Percentiles rank a stretch among this genome's conserved stretches.
Conservation (phyloP, 257 asterid genomes). For the Nicotiana obtusifolia region DNA sequence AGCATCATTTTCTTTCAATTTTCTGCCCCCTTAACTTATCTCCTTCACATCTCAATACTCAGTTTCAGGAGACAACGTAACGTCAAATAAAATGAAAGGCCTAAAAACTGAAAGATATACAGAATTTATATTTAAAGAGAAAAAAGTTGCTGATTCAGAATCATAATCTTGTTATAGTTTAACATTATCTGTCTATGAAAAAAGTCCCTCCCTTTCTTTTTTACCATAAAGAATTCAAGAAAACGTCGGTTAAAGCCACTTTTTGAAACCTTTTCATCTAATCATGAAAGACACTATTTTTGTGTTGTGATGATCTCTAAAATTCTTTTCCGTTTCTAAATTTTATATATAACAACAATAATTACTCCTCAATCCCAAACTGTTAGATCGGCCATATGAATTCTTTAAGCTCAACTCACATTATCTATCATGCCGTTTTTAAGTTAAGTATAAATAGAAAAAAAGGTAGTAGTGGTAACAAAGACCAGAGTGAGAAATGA, state of each 20-base stretch:
- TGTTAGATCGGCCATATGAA: too few relatives aligned
- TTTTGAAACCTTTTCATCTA: background rate
- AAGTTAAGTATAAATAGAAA: background rate
- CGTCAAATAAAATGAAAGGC: background rate
- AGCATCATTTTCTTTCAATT: background rate
- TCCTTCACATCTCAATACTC: background rate
- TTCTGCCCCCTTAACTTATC: background rate
- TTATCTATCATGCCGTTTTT: background rate
- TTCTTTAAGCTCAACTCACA: too few relatives aligned
- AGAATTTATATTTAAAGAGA: background rate
- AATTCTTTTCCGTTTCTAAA: background rate
- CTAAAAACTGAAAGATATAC: background rate
- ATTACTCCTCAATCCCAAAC: too few relatives aligned
- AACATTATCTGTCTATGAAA: background rate
- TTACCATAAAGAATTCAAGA: background rate
- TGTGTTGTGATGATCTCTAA: background rate
- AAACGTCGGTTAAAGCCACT: background rate
- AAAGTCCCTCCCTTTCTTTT: background rate
- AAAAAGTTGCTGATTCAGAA: background rate
- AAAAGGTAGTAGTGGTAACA: background rate
- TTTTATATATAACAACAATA: too few relatives aligned
- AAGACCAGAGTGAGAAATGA: background rate
- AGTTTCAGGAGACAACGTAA: background rate
- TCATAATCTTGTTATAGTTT: background rate
- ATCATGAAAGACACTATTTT: background rate